These are phyloP conservation scores for Carpinus fangiana DNA, from an alignment of 306 rosid species.

Conservation along the genomic window DNA sequence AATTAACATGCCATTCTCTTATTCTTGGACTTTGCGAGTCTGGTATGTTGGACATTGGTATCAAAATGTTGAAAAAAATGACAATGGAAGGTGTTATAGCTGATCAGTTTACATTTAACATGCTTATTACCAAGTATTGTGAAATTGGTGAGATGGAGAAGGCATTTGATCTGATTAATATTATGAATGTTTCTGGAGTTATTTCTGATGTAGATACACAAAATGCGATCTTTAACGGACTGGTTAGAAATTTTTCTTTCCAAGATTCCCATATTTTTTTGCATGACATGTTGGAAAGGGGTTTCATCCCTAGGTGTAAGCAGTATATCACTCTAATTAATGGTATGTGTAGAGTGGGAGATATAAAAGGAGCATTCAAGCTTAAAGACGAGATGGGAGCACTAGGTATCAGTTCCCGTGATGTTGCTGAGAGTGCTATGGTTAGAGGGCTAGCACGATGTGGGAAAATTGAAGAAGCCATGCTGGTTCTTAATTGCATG, in stretches of 20 bases:
- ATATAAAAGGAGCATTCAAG: constrained; percentile 57
- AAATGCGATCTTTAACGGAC: constrained; percentile 53
- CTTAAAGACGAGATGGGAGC: constrained; percentile 62
- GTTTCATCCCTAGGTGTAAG: constrained; percentile 55
- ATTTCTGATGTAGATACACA: constrained; percentile 47
- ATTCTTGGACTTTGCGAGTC: constrained; percentile 56
- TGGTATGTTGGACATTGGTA: constrained; percentile 59
- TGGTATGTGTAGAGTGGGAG: constrained; percentile 74
- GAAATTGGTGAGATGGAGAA: constrained; percentile 46
- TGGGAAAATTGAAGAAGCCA: constrained; percentile 58
- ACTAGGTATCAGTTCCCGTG: constrained; percentile 47
- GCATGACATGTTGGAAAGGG: constrained; percentile 55
- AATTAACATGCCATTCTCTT: constrained; percentile 65
- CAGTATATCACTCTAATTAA: constrained; percentile 62
- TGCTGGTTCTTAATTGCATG: constrained; percentile 54
- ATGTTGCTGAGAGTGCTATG: constrained; percentile 72
- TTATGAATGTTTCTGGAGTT: constrained; percentile 46
- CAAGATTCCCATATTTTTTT: constrained; percentile 48
- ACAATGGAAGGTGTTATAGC: constrained; percentile 42
- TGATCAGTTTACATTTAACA: constrained; percentile 58
- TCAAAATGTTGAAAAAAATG: constrained; percentile 57
- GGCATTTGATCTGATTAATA: constrained; percentile 50
- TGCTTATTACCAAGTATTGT: constrained; percentile 61
- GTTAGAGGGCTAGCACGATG: constrained; percentile 65
- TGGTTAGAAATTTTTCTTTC: constrained; percentile 44